A percentile compares a stretch with the other conserved stretches of the same genome.
These are phyloP conservation scores for Bipolaris gigantea DNA, from an alignment of 2,329 filamentous ascomycete species.

Conservation along the genomic window DNA sequence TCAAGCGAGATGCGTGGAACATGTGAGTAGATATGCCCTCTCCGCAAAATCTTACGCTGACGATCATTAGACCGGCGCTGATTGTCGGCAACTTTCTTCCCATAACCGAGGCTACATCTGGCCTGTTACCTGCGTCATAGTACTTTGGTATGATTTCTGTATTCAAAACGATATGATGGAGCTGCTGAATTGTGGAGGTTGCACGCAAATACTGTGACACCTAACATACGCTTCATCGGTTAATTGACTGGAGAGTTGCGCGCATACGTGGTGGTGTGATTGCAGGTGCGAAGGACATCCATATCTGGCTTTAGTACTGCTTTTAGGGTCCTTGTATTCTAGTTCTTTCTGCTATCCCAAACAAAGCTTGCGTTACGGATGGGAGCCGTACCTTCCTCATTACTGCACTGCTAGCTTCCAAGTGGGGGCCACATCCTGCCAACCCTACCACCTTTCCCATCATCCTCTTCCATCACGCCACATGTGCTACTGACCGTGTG, in stretches of 20 bases:
- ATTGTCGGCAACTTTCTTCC: slow-evolving; percentile 98
- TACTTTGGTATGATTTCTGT: background rate
- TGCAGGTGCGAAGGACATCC: background rate
- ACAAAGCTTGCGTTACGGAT: background rate
- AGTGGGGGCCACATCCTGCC: background rate
- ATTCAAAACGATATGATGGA: background rate
- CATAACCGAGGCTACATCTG: slow-evolving; percentile 59
- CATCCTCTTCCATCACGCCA: background rate
- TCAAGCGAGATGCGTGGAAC: slow-evolving; percentile 90
- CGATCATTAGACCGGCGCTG: slow-evolving; percentile 67
- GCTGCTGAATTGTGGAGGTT: background rate
- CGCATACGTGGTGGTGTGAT: background rate
- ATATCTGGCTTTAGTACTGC: background rate
- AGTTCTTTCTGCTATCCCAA: background rate
- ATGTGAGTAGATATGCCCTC: slow-evolving; percentile 67
- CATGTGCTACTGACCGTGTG: background rate
- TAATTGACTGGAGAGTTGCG: background rate
- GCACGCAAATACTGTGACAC: background rate
- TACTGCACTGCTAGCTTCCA: background rate
- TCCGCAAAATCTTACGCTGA: slow-evolving; percentile 34
- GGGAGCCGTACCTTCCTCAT: slow-evolving; percentile 4
- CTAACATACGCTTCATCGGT: background rate
- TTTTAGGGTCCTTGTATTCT: slow-evolving; percentile 1
- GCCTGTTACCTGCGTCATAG: slow-evolving; percentile 20
- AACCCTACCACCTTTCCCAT: background rate